A percentile compares a stretch with the other conserved stretches of the same genome.
Evolutionary conservation across 495 filamentous ascomycete genomes (phyloP).

Genomic region (Trichoderma virens): DNA sequence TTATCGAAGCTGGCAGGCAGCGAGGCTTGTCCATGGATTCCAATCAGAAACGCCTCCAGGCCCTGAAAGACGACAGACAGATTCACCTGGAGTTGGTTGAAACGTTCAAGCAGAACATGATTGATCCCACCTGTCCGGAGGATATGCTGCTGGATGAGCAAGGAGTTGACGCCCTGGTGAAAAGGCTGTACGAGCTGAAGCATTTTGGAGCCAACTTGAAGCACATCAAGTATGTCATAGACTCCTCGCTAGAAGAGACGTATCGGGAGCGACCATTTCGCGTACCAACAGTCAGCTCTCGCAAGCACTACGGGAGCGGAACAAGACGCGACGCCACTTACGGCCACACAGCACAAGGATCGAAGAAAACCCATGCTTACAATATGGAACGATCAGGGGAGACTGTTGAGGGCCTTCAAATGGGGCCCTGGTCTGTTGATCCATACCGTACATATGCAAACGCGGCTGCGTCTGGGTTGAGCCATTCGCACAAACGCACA

Average conservation of each 20-base stretch:
- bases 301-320: background rate
- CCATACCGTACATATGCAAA: too few relatives aligned
- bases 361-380: too few relatives aligned
- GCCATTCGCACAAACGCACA: too few relatives aligned
- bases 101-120: slow-evolving; percentile 15
- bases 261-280: slow-evolving; percentile 18
- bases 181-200: slow-evolving; percentile 18
- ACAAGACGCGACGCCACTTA: too few relatives aligned
- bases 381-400: too few relatives aligned
- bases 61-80: background rate
- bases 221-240: slow-evolving; percentile 16
- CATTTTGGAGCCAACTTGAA: slow-evolving; percentile 21
- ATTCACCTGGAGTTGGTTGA: slow-evolving; percentile 10
- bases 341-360: background rate
- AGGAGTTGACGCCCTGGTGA: slow-evolving; percentile 16
- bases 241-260: slow-evolving; percentile 15
- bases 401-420: too few relatives aligned
- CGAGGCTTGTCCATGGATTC: background rate
- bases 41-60: slow-evolving; percentile 6
- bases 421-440: too few relatives aligned
- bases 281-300: background rate
- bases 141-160: slow-evolving; percentile 11
- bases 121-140: slow-evolving; percentile 6
- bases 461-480: too few relatives aligned
- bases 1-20: background rate